Conservation (phyloP, 108 stramenopile genomes). For the Bacterosira constricta region DNA sequence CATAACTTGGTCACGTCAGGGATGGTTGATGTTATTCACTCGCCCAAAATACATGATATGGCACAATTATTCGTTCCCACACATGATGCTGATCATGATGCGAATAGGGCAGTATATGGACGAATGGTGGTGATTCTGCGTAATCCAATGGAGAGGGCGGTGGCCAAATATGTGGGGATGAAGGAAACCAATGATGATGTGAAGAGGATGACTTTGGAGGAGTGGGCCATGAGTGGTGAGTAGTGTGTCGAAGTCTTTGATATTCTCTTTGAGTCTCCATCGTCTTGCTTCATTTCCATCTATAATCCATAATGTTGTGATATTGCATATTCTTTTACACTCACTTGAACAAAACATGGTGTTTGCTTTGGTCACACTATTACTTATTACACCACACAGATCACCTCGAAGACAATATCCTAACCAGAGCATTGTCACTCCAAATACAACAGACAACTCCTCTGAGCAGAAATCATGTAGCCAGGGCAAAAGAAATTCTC, state of each 20-base stretch:
- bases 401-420: conserved; percentile 37
- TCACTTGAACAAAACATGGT: too few species aligned
- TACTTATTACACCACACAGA: neutral
- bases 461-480: conserved; percentile 15
- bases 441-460: too few species aligned
- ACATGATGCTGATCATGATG: too few species aligned
- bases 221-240: conserved; percentile 26
- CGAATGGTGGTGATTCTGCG: conserved; percentile 29
- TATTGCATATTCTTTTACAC: neutral
- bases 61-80: neutral
- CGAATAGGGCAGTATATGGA: conserved; percentile 6
- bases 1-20: conserved; percentile 26
- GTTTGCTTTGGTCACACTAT: too few species aligned
- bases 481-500: conserved; percentile 48
- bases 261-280: too few species aligned
- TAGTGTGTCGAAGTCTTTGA: neutral
- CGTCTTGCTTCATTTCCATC: too few species aligned
- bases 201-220: conserved; percentile 24
- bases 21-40: conserved; percentile 14
- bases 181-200: conserved; percentile 13
- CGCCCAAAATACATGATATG: conserved; percentile 16
- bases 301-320: neutral
- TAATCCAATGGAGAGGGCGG: conserved; percentile 26
- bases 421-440: conserved; percentile 35
- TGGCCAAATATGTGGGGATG: conserved; percentile 27